Base-by-base conservation (phyloP, 768 basidiomycete species). In the Boletus edulis region DNA sequence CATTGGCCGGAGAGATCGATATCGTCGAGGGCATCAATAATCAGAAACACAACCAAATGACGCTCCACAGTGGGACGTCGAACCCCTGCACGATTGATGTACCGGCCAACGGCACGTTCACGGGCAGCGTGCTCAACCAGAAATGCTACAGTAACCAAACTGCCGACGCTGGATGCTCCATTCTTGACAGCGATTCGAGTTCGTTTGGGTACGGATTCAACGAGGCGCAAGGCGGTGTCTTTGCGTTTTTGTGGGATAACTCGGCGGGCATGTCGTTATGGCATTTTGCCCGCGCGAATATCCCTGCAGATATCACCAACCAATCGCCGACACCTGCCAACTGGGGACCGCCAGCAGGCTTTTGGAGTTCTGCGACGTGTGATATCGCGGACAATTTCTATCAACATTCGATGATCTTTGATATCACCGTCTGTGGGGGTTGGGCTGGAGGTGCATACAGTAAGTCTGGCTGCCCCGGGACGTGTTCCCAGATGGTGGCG, bases 11-110 rank as follows among this genome's bases (percentile, higher is more conserved):
- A 56, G 87, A 90, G 69, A 84, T 89, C 52, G 90, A 91, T 62
- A 80, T 89, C 47, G 67, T 91, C 11, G 90, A 92, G 66, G 86
- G 87, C 14, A 81, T 90, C 52, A 80, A 91, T 61, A 62, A 78
- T 24, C 76, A 80, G 62, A 52, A 71, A 3, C 69, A 73, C 22
- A 89, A 91, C 58, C 85, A 84, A 54, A 80, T 81, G 67, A 82
- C 87, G 1, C 73, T 89, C 10, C 89, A 91, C 67, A 84, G 81
- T 11, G 72, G 77, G 5, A 62, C 68, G 3, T 74, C 73, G 32
- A 73, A 78, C 1, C 1, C 65, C 71, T 51, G 71, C 49, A 60
- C 45, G 24, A 61, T 69, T 41, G 46, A 60, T 24, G 35, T 56
- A 11, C 3, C 66, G 56, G 60, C 53, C 54, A 11, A 42, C 49